Evolutionary conservation across 2,329 filamentous ascomycete genomes (phyloP).

Genomic region (Paecilomyces niveus): DNA sequence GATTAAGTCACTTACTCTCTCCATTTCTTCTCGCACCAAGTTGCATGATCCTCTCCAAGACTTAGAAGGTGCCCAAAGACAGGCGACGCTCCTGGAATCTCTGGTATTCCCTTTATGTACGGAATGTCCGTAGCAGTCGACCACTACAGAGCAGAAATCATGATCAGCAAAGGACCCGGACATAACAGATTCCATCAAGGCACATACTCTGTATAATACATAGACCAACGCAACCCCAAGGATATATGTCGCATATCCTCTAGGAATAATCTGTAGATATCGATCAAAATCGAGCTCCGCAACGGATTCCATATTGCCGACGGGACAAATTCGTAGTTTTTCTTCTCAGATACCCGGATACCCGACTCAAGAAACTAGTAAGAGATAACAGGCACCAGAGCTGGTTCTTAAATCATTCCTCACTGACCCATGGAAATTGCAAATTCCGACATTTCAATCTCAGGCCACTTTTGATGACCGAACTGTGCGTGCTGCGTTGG

Average conservation of each 20-base stretch:
- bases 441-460: not conserved
- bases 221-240: not conserved
- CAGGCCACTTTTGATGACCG: not conserved
- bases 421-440: not conserved
- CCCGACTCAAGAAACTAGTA: too few relatives aligned
- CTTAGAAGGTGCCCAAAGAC: slow-evolving; percentile 54
- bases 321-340: not conserved
- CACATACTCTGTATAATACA: not conserved
- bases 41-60: slow-evolving; percentile 49
- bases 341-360: too few relatives aligned
- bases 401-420: not conserved
- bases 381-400: not conserved
- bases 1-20: slow-evolving; percentile 37
- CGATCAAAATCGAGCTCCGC: not conserved
- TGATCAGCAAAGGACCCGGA: not conserved
- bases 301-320: not conserved
- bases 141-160: not conserved
- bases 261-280: not conserved
- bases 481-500: not conserved
- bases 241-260: not conserved
- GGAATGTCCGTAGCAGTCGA: slow-evolving; percentile 41
- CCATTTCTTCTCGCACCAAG: slow-evolving; percentile 46
- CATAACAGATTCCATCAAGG: not conserved
- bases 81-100: slow-evolving; percentile 49
- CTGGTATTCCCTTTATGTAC: slow-evolving; percentile 50